phyloP scores from a whole-genome alignment of 2,329 filamentous ascomycete species.

The Emericellopsis atlantica region DNA sequence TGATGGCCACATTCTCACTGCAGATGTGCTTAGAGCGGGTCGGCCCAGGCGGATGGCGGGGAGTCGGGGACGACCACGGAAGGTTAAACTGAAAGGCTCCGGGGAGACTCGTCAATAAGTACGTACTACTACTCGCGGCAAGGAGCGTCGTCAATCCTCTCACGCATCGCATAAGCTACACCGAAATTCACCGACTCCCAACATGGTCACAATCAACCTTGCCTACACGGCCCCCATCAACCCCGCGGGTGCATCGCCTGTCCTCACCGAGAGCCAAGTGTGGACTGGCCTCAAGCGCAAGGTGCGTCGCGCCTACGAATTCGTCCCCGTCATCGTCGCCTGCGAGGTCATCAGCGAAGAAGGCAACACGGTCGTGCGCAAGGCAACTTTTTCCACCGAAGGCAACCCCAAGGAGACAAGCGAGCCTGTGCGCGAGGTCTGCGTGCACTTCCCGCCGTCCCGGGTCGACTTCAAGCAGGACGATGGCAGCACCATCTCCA shows the following conservation, averaged over 20 bases:
- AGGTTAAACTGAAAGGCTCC: too few relatives aligned
- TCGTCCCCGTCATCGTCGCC: slow-evolving; percentile 19
- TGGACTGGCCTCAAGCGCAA: slow-evolving; percentile 23
- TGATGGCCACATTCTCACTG: too few relatives aligned
- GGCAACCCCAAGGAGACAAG: neutral
- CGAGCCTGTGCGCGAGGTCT: slow-evolving; percentile 13
- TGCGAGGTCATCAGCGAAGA: slow-evolving; percentile 18
- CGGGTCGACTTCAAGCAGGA: slow-evolving; percentile 20
- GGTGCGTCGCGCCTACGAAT: slow-evolving; percentile 19
- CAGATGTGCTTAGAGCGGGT: too few relatives aligned
- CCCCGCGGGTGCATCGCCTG: slow-evolving; percentile 12
- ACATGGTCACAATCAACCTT: slow-evolving; percentile 17
- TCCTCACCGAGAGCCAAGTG: slow-evolving; percentile 16
- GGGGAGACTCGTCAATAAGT: too few relatives aligned
- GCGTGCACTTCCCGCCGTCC: slow-evolving; percentile 16
- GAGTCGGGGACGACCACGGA: too few relatives aligned
- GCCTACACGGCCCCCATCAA: slow-evolving; percentile 23
- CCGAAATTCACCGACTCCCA: neutral
- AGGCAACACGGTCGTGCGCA: slow-evolving; percentile 11
- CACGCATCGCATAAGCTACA: too few relatives aligned
- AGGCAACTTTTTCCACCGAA: slow-evolving; percentile 14
- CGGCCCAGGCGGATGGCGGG: too few relatives aligned
- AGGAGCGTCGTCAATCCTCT: neutral
- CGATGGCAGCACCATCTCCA: slow-evolving; percentile 21
- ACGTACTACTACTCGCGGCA: too few relatives aligned